A percentile compares a stretch with the other conserved stretches of the same genome.
Conservation (phyloP, 192 early-diverging fungal species). For the Chytriomyces sp. region DNA sequence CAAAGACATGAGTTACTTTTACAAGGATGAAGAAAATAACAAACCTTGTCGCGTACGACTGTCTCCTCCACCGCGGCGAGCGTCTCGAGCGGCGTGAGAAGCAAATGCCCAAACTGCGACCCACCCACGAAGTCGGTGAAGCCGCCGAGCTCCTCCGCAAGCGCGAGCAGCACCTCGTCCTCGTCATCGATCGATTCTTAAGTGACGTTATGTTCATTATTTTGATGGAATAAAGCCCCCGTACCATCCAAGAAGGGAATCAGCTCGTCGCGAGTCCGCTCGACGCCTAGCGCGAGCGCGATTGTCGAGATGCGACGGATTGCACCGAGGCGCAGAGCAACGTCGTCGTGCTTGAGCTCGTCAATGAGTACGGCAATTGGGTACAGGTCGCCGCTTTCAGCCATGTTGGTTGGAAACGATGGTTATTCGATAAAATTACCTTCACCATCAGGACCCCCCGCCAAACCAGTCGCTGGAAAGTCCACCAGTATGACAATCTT, state of each 20-base stretch:
- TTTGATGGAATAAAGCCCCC: no score
- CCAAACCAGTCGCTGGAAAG: no score
- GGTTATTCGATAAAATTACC: no score
- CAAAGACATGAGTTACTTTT: no score
- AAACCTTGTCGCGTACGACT: constrained; percentile 95
- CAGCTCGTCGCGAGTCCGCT: constrained; percentile 93
- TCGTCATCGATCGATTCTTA: constrained; percentile 99
- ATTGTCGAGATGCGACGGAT: constrained; percentile 81
- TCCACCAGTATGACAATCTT: no score
- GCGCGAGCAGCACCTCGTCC: constrained; percentile 91
- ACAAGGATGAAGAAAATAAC: no score
- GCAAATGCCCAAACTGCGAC: constrained; percentile 77
- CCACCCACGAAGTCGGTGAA: constrained; percentile 95
- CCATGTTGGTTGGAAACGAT: constrained; percentile 11
- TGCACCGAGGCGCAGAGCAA: constrained; percentile 78
- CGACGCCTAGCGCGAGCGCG: constrained; percentile 89
- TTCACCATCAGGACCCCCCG: no score
- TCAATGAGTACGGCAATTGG: constrained; percentile 90
- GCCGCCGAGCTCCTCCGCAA: constrained; percentile 92
- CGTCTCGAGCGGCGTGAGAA: constrained; percentile 92
- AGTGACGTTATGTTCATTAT: no score
- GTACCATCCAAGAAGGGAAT: constrained; percentile 98
- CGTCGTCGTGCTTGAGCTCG: constrained; percentile 93
- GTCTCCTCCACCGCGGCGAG: constrained; percentile 97
- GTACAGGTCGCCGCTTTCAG: constrained; percentile 65